Evolutionary conservation across 495 filamentous ascomycete genomes (phyloP).

Genomic region (Neurospora tetraspora): DNA sequence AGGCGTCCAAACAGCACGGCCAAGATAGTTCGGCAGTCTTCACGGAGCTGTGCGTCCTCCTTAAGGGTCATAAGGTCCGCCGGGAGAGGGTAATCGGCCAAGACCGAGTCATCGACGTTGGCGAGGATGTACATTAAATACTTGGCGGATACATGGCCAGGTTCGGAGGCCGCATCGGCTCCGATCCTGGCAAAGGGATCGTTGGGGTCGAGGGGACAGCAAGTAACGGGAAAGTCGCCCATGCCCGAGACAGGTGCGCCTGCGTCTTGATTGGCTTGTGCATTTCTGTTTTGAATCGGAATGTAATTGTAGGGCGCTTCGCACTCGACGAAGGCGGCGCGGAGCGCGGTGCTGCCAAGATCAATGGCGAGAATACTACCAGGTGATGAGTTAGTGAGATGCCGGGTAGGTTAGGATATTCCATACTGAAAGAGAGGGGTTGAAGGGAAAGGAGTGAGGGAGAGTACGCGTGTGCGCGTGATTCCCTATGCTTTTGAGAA

Average conservation of each 20-base stretch:
- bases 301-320: neutral
- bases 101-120: neutral
- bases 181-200: neutral
- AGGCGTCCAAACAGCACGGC: neutral
- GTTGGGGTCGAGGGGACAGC: neutral
- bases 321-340: neutral
- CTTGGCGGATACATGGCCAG: constrained; percentile 1
- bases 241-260: neutral
- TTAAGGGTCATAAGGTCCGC: neutral
- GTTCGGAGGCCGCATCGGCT: neutral
- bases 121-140: constrained; percentile 6
- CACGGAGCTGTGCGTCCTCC: neutral
- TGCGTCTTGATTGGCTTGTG: neutral
- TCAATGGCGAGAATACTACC: neutral
- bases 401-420: neutral
- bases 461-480: neutral
- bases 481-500: neutral
- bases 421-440: neutral
- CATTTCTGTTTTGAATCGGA: neutral
- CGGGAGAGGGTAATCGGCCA: constrained; percentile 1
- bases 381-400: neutral
- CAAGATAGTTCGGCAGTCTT: neutral
- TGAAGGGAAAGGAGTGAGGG: neutral
- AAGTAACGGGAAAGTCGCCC: constrained; percentile 2
- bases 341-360: neutral